These are phyloP conservation scores for Collybia mongolica DNA, from an alignment of 768 basidiomycete genomes.

Conservation along the genomic window DNA sequence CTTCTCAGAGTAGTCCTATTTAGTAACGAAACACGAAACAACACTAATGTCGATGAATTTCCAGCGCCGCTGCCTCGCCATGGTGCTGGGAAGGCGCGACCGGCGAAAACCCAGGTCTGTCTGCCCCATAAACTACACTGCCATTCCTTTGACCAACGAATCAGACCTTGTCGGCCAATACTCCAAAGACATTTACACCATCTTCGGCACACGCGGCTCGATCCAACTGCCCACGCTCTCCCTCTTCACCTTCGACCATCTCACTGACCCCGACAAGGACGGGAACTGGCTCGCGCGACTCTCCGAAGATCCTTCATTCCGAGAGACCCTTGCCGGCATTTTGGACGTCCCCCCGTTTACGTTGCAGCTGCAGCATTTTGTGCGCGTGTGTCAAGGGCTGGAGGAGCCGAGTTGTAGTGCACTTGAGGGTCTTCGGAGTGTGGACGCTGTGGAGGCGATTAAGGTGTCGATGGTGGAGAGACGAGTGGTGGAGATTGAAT, in stretches of 20 bases:
- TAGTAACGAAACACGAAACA: neutral
- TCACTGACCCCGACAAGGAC: slow-evolving; percentile 3
- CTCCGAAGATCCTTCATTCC: slow-evolving; percentile 1
- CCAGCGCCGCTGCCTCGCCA: slow-evolving; percentile 5
- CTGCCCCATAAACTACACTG: neutral
- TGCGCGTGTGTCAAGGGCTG: neutral
- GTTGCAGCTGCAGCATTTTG: slow-evolving; percentile 8
- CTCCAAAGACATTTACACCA: slow-evolving; percentile 4
- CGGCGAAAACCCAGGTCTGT: slow-evolving; percentile 10
- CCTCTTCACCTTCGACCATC: neutral
- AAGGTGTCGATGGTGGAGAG: neutral
- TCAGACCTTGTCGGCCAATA: neutral
- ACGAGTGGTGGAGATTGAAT: neutral
- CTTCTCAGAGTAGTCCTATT: slow-evolving; percentile 1
- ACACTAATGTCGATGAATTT: neutral
- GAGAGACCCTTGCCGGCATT: neutral
- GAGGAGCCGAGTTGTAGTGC: slow-evolving; percentile 6
- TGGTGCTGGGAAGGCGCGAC: slow-evolving; percentile 6
- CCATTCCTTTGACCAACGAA: neutral
- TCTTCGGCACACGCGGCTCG: slow-evolving; percentile 8
- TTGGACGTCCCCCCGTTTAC: slow-evolving; percentile 4
- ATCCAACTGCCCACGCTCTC: neutral
- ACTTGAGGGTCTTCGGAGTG: slow-evolving; percentile 6
- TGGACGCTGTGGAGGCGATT: slow-evolving; percentile 3
- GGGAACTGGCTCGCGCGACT: neutral